Conservation (phyloP, 2,329 filamentous ascomycete genomes). For the Blumeriella jaapii region DNA sequence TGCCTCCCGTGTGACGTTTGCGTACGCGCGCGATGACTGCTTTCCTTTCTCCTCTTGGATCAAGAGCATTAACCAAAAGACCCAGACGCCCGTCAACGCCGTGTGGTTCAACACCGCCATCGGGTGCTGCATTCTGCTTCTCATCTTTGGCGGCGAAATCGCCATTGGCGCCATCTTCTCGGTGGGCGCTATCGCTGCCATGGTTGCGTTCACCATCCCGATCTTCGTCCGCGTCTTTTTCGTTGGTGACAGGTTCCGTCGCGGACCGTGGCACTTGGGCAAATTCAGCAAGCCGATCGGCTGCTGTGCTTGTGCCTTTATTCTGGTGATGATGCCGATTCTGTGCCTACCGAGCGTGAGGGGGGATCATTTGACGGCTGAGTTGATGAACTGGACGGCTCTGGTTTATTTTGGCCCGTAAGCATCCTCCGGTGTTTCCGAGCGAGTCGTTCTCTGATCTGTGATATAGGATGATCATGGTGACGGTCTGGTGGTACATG, state of each 20-base stretch:
- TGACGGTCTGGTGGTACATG: conserved; percentile 48
- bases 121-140: conserved; percentile 45
- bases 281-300: conserved; percentile 46
- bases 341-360: conserved; percentile 48
- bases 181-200: conserved; percentile 55
- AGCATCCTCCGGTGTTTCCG: conserved; percentile 7
- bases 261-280: conserved; percentile 55
- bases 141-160: conserved; percentile 49
- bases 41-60: conserved; percentile 49
- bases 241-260: conserved; percentile 49
- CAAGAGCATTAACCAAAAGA: conserved; percentile 45
- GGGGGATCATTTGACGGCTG: conserved; percentile 38
- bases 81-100: conserved; percentile 54
- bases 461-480: conserved; percentile 35
- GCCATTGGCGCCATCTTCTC: conserved; percentile 55
- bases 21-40: conserved; percentile 57
- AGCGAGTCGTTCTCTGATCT: not conserved
- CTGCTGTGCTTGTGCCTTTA: conserved; percentile 41
- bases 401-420: conserved; percentile 48
- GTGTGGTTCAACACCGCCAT: conserved; percentile 52
- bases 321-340: conserved; percentile 54
- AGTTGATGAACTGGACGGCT: conserved; percentile 53
- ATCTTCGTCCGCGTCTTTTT: conserved; percentile 46
- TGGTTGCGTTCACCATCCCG: conserved; percentile 44
- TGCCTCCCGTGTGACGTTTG: conserved; percentile 53